A percentile compares a stretch with the other conserved stretches of the same genome.
phyloP scores from a whole-genome alignment of 805 yeast genomes.

The Priceomyces castillae region DNA sequence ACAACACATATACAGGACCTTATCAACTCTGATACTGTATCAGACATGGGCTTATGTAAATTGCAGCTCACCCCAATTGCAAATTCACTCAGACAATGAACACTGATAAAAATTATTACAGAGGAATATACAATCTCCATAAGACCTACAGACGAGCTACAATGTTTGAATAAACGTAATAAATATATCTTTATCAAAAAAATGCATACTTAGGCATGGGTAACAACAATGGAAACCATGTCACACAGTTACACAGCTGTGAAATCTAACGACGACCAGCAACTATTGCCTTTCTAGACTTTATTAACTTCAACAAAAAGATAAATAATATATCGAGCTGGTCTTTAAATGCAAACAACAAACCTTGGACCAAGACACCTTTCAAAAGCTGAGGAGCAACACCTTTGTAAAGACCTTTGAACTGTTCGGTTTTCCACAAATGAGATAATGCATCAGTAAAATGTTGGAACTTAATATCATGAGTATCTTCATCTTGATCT shows the following conservation, averaged over 20 bases:
- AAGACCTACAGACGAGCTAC: no score
- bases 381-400: conserved; percentile 74
- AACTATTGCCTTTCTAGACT: conserved; percentile 11
- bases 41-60: no score
- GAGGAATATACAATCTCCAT: no score
- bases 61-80: no score
- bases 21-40: no score
- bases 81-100: no score
- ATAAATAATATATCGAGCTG: conserved; percentile 48
- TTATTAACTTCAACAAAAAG: conserved; percentile 28
- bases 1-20: not conserved
- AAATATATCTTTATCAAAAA: no score
- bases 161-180: no score
- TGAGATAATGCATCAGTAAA: conserved; percentile 64
- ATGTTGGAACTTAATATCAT: conserved; percentile 46
- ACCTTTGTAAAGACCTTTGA: conserved; percentile 72
- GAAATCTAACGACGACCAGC: not conserved
- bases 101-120: no score
- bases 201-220: no score
- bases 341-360: conserved; percentile 78
- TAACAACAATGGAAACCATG: no score
- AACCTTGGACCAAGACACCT: conserved; percentile 82
- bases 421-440: conserved; percentile 62
- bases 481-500: conserved; percentile 27
- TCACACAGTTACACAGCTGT: no score